Conservation (phyloP, 2,329 filamentous ascomycete species). For the Colletotrichum truncatum region DNA sequence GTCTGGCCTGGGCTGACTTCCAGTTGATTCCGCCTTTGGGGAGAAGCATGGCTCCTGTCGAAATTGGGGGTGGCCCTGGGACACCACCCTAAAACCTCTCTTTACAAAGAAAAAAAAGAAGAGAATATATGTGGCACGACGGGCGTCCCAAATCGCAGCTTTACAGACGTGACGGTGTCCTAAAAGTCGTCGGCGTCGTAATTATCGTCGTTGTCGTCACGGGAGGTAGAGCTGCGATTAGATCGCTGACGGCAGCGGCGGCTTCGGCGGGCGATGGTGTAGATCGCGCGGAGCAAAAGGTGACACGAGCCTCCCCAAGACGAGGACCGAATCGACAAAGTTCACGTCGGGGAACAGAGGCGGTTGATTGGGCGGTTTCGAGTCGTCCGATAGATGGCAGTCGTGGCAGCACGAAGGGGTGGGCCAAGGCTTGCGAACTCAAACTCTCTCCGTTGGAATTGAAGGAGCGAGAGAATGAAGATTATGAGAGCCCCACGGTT, state of each 20-base stretch:
- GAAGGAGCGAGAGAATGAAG: conserved; percentile 13
- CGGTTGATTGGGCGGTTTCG: conserved; percentile 21
- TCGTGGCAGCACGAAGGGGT: conserved; percentile 23
- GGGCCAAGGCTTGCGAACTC: conserved; percentile 25
- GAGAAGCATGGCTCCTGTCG: conserved; percentile 74
- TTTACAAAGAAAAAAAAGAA: conserved; percentile 12
- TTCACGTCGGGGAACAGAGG: not conserved
- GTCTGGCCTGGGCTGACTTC: conserved; percentile 84
- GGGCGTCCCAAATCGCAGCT: not conserved
- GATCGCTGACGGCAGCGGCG: not conserved
- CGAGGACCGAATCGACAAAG: not conserved
- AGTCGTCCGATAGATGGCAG: conserved; percentile 18
- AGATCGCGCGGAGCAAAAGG: not conserved
- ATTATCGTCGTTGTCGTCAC: conserved; percentile 9
- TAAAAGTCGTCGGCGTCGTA: not conserved
- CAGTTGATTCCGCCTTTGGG: conserved; percentile 91
- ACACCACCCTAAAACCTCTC: conserved; percentile 46
- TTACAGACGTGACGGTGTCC: not conserved
- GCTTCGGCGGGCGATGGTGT: not conserved
- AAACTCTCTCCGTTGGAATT: conserved; percentile 17
- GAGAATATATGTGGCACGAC: conserved; percentile 9
- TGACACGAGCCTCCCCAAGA: conserved; percentile 14
- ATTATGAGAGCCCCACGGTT: not conserved
- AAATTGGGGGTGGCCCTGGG: conserved; percentile 44
- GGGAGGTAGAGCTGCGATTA: not conserved